These are phyloP conservation scores for Francoa sonchifolia DNA, from an alignment of 441 rosid species.

Conservation along the genomic window DNA sequence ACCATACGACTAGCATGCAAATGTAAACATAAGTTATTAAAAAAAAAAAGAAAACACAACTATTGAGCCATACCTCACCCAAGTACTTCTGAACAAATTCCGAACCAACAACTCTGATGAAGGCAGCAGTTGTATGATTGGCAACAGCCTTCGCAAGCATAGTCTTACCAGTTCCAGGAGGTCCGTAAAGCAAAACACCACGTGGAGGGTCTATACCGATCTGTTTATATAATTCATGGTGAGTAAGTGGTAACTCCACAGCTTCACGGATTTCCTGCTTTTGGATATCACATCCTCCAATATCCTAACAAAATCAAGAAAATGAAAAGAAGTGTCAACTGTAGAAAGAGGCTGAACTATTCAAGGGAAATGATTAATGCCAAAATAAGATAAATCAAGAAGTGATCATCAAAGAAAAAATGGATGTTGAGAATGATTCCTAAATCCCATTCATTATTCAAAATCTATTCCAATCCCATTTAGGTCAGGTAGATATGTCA, in stretches of 20 bases:
- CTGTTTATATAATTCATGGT: slow-evolving; percentile 89
- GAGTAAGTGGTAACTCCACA: slow-evolving; percentile 92
- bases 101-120: slow-evolving; percentile 97
- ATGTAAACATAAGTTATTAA: too few species aligned
- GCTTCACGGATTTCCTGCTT: slow-evolving; percentile 99
- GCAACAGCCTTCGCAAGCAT: slow-evolving; percentile 99
- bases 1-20: neutral
- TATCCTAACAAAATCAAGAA: slow-evolving; percentile 41
- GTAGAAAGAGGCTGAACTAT: too few species aligned
- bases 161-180: slow-evolving; percentile 98
- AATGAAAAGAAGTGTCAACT: too few species aligned
- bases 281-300: slow-evolving; percentile 98
- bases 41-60: neutral
- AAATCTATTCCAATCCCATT: too few species aligned
- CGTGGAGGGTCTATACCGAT: slow-evolving; percentile 99
- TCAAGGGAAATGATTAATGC: neutral
- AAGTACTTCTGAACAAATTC: slow-evolving; percentile 98
- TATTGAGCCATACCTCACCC: slow-evolving; percentile 70
- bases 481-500: too few species aligned
- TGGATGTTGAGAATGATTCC: too few species aligned
- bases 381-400: too few species aligned
- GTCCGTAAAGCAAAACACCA: slow-evolving; percentile 93
- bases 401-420: too few species aligned
- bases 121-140: slow-evolving; percentile 93
- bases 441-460: too few species aligned